phyloP scores from a whole-genome alignment of 2,329 filamentous ascomycete genomes.

The Penicillium concentricum region DNA sequence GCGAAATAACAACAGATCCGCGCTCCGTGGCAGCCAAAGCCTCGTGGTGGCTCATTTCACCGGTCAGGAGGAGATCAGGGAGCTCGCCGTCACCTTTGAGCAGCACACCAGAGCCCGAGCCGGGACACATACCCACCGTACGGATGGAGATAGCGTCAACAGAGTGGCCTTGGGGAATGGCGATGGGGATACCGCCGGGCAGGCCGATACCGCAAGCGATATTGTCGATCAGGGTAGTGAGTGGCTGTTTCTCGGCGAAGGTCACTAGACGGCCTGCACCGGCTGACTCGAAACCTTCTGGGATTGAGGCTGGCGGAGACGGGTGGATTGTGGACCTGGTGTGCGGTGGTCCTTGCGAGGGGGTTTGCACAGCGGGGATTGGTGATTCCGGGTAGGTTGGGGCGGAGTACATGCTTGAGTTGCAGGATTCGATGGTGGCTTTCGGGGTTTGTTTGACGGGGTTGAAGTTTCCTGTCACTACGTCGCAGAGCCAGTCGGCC shows the following conservation, averaged over 20 bases:
- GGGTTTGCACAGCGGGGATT: constrained; percentile 26
- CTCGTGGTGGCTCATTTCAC: constrained; percentile 91
- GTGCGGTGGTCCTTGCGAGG: constrained; percentile 38
- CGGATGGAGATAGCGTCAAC: constrained; percentile 58
- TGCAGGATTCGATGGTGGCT: constrained; percentile 14
- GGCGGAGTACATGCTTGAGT: constrained; percentile 39
- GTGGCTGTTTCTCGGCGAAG: constrained; percentile 53
- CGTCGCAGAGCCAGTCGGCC: constrained; percentile 90
- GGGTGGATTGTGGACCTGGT: constrained; percentile 55
- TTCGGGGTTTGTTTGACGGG: constrained; percentile 1
- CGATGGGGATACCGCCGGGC: constrained; percentile 63
- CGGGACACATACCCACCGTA: constrained; percentile 83
- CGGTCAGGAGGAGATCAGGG: constrained; percentile 83
- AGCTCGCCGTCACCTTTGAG: constrained; percentile 54
- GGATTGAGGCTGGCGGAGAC: constrained; percentile 35
- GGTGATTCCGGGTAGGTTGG: constrained; percentile 40
- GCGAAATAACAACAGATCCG: constrained; percentile 75
- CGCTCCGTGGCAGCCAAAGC: constrained; percentile 82
- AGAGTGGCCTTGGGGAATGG: constrained; percentile 59
- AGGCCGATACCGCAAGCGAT: constrained; percentile 64
- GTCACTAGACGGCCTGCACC: constrained; percentile 63
- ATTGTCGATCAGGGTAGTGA: constrained; percentile 60
- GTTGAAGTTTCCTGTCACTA: constrained; percentile 60
- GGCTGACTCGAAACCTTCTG: constrained; percentile 48
- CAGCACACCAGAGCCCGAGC: constrained; percentile 73